Evolutionary conservation across 2,329 filamentous ascomycete genomes (phyloP).

Genomic region (Hypoxylon sp.): DNA sequence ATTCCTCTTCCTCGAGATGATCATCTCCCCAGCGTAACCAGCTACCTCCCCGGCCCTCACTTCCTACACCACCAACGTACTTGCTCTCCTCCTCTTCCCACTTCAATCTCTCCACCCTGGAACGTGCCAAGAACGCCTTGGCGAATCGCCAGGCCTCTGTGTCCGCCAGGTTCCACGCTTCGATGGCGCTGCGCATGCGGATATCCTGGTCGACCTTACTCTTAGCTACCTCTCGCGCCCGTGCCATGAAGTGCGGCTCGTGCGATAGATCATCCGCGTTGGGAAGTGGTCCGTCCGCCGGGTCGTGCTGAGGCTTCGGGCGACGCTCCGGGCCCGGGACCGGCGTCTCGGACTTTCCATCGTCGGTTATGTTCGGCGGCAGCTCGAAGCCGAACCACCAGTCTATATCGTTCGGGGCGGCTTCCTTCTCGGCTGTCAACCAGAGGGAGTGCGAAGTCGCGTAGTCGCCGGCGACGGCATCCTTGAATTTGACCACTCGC

Average conservation of each 20-base stretch:
- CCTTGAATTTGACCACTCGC: slow-evolving; percentile 80
- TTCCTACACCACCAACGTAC: slow-evolving; percentile 69
- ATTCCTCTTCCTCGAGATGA: slow-evolving; percentile 22
- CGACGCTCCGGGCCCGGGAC: slow-evolving; percentile 66
- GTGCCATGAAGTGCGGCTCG: slow-evolving; percentile 65
- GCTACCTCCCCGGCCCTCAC: slow-evolving; percentile 50
- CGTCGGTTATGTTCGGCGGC: slow-evolving; percentile 63
- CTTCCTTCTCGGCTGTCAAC: slow-evolving; percentile 74
- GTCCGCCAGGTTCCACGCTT: slow-evolving; percentile 75
- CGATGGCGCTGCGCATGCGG: slow-evolving; percentile 62
- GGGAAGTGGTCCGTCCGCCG: slow-evolving; percentile 58
- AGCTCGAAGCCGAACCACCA: slow-evolving; percentile 91
- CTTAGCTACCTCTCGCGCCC: slow-evolving; percentile 58
- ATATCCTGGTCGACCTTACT: slow-evolving; percentile 56
- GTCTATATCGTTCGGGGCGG: slow-evolving; percentile 74
- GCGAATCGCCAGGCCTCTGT: slow-evolving; percentile 81
- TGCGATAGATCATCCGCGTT: slow-evolving; percentile 60
- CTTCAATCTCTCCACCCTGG: slow-evolving; percentile 67
- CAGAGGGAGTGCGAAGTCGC: slow-evolving; percentile 75
- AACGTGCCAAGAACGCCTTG: slow-evolving; percentile 70
- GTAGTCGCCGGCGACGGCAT: slow-evolving; percentile 76
- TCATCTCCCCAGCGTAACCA: slow-evolving; percentile 50
- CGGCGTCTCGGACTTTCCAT: slow-evolving; percentile 64
- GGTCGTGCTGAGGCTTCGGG: slow-evolving; percentile 59
- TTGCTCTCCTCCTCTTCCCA: slow-evolving; percentile 77